Base-by-base conservation (phyloP, 371 early-diverging fungal species). In the Haplosporangium sp. region DNA sequence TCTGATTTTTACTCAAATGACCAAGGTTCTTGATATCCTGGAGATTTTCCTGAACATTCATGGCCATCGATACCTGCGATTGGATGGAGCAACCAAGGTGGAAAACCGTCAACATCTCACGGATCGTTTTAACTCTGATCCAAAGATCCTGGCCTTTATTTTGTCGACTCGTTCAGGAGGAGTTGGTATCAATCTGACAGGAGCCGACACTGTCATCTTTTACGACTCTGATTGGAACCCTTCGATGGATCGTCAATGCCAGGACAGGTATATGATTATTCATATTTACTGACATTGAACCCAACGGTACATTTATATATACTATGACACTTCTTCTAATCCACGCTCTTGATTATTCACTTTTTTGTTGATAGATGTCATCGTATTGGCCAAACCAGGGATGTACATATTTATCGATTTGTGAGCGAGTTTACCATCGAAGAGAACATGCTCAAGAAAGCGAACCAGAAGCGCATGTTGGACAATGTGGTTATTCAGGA, bases 1-100 rank as follows among this genome's bases (percentile, higher is more conserved):
- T 0, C 82, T 99, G 66, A 92, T 99, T 59, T 99, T 99, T 72
- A 98, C 98, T 59, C 99, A 99, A 83, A 99, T 99, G 99, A 99
- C 99, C 9, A 88, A 91, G 46, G 93, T 99, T 46, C 87, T 99
- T 85, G 96, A 98, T 79, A 93, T 99, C 38, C 86, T 99, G 67
- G 98, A 96, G 76, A 96, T 96, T 68, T 99, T 96, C 86, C 83
- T 98, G 64, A 91, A 92, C 53, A 92, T 93, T 65, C 93, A 95
- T 64, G 94, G 93, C 0, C 91, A 93, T 81, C 89, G 92, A 14
- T 98, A 96, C 73, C 83, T 92, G 75, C 94, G 96, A 20, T 80
- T 96, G 46, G 96, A 96, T 84, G 98, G 93, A 69, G 91, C 87
- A 46, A 97, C 93, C 38, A 92, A 87, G 66, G 94, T 90, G 52